A percentile compares a stretch with the other conserved stretches of the same genome.
phyloP scores from a whole-genome alignment of 768 basidiomycete species.

The Suillus placidus region DNA sequence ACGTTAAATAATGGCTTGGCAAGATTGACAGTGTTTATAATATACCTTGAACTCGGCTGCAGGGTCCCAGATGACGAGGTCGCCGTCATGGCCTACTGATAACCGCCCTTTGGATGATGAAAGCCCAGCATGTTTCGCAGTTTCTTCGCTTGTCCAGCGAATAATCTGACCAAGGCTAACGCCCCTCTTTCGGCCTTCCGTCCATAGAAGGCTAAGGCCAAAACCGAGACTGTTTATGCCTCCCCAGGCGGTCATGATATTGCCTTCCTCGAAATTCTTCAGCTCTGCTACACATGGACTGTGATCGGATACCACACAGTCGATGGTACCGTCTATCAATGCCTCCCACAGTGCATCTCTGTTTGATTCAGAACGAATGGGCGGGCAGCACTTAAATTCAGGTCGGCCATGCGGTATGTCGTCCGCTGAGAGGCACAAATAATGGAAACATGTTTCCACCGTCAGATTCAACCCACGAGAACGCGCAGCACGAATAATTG shows the following conservation, averaged over 20 bases:
- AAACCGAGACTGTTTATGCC: conserved; percentile 91
- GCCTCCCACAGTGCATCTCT: conserved; percentile 81
- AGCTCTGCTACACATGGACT: conserved; percentile 85
- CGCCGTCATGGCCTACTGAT: conserved; percentile 76
- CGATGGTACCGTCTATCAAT: conserved; percentile 78
- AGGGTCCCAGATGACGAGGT: conserved; percentile 86
- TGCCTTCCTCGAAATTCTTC: conserved; percentile 75
- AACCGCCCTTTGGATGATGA: conserved; percentile 71
- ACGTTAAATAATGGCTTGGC: conserved; percentile 1
- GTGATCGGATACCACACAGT: conserved; percentile 95
- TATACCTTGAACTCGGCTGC: conserved; percentile 46
- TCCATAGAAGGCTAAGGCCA: conserved; percentile 88
- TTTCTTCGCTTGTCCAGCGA: conserved; percentile 72
- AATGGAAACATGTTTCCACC: conserved; percentile 98
- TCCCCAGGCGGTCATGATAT: conserved; percentile 93
- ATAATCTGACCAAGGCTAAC: conserved; percentile 63
- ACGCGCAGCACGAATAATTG: conserved; percentile 70
- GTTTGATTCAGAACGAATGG: conserved; percentile 77
- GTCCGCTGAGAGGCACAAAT: conserved; percentile 76
- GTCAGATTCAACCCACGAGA: conserved; percentile 69
- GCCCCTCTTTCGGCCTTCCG: conserved; percentile 60
- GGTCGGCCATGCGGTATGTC: conserved; percentile 75
- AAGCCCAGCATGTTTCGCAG: conserved; percentile 82
- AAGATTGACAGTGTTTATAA: conserved; percentile 1
- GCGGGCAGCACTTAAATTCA: conserved; percentile 97